Percentiles rank a stretch among this genome's conserved stretches.
Evolutionary conservation across 2,329 filamentous ascomycete genomes (phyloP).

Genomic region (Xylaria sp.): DNA sequence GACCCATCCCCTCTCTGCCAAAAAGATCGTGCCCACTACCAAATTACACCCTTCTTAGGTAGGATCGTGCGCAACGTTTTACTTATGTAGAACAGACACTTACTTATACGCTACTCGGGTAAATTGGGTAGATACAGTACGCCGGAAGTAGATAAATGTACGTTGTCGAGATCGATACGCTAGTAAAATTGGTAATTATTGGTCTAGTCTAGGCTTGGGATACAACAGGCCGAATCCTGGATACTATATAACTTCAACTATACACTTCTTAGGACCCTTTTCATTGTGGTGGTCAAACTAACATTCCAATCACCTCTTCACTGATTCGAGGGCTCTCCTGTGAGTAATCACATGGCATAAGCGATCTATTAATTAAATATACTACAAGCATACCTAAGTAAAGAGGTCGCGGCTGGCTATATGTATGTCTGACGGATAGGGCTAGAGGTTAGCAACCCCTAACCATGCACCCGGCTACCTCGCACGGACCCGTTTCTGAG

Average conservation of each 20-base stretch:
- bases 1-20: conserved; percentile 6
- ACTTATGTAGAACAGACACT: background rate
- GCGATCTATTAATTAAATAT: no score
- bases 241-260: background rate
- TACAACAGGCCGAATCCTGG: background rate
- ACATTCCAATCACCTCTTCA: background rate
- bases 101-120: background rate
- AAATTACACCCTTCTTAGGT: background rate
- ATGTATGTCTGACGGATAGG: background rate
- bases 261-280: conserved; percentile 6
- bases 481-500: conserved; percentile 18
- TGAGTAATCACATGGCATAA: background rate
- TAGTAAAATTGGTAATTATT: conserved; percentile 11
- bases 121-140: background rate
- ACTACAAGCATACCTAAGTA: background rate
- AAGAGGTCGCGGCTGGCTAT: no score
- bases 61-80: background rate
- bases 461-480: background rate
- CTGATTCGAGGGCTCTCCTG: background rate
- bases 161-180: background rate
- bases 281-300: background rate
- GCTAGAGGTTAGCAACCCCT: conserved; percentile 11
- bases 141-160: background rate
- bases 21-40: conserved; percentile 1
- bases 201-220: background rate